Conservation (phyloP, 2,329 filamentous ascomycete genomes). For the Bipolaris sorokiniana region DNA sequence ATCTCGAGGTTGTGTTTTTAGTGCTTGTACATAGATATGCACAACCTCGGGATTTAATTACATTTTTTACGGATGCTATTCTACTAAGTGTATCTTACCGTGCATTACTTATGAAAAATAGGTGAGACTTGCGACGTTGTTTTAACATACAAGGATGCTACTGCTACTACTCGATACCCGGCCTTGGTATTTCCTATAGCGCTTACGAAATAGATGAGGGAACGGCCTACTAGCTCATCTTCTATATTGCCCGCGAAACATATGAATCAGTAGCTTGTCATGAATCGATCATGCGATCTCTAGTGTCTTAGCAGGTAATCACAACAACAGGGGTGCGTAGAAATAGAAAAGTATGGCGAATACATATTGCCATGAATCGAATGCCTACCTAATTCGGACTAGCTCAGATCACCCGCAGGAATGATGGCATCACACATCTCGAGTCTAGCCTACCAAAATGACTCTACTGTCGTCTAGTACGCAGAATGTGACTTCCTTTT, state of each 20-base stretch:
- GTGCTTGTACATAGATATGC: not conserved
- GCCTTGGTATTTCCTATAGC: not conserved
- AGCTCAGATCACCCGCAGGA: constrained; percentile 8
- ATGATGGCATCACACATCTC: constrained; percentile 22
- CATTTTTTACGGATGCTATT: not conserved
- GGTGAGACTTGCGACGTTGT: not conserved
- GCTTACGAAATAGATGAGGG: no score
- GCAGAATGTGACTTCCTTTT: constrained; percentile 24
- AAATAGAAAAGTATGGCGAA: no score
- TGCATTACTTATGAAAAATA: no score
- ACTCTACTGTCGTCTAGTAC: constrained; percentile 12
- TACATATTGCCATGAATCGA: no score
- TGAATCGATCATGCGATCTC: not conserved
- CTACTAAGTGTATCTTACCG: not conserved
- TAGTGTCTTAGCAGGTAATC: not conserved
- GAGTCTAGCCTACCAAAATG: constrained; percentile 10
- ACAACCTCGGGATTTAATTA: not conserved
- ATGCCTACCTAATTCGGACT: constrained; percentile 25
- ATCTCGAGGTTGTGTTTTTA: not conserved
- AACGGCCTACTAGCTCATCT: no score
- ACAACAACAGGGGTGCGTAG: not conserved
- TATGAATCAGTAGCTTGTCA: no score
- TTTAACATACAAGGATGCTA: not conserved
- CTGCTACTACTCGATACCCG: not conserved
- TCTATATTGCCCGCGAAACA: no score